Evolutionary conservation across 2,329 filamentous ascomycete genomes (phyloP), one percentile per base, ranked within the genome.

Genomic region (Pyrenophora graminea): DNA sequence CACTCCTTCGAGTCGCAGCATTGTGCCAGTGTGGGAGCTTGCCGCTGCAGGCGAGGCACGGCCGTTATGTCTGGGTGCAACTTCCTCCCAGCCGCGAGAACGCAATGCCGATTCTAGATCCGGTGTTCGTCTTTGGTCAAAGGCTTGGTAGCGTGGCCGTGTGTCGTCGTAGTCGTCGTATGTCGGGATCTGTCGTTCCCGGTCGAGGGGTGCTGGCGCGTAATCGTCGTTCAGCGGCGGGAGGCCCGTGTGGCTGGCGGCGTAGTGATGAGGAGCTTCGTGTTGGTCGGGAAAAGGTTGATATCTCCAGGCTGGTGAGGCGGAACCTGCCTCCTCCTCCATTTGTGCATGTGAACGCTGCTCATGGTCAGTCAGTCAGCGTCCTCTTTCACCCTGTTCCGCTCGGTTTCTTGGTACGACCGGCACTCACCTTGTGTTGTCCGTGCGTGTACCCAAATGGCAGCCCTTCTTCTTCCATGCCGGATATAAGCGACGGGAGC

Each of bases 271-370:
- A 18, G 49, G 38, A 31, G 37, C 32, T 34, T 46, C 39, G 42
- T 36, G 45, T n/a, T 46, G 19, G 38, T 49, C 19, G 32, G 52
- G 12, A n/a, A 52, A 47, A 12, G 39, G 13, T 5, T 39, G n/a
- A 17, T 41, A 44, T 32, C 48, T 37, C 68, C 68, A 70, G 40
- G 59, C 54, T n/a, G 70, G 63, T 25, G 62, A 64, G 31, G 59
- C 49, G 50, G 61, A 62, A 51, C 61, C 58, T 27, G 65, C 62
- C 34, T 62, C 48, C n/a, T 31, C 51, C 33, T 73, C 67, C 66
- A 72, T 70, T 42, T 66, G 66, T 36, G 61, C 60, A 61, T 69
- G 66, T 39, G 69, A 65, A 59, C 71, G 67, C 72, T 74, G 58
- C 18, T 48, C 38, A 37, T 25, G 17, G 18, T 46, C 45, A 39